Percentiles rank a stretch among this genome's conserved stretches.
Conservation (phyloP, 495 filamentous ascomycete species). For the Astrothelium macrocarpum region DNA sequence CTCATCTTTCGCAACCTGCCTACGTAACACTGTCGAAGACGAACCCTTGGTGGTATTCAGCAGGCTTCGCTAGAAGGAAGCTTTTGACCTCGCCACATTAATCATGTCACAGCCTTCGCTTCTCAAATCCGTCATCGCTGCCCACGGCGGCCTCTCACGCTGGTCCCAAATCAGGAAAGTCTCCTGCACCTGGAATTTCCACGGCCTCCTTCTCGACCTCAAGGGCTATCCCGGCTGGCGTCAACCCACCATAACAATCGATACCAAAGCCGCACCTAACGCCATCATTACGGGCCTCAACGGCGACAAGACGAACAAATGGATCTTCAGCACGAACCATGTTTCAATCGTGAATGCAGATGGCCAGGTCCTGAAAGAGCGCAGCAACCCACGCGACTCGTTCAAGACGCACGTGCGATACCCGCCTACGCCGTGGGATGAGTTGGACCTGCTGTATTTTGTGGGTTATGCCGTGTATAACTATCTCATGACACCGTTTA, state of each 20-base stretch:
- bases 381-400: background rate
- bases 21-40: background rate
- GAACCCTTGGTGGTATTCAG: background rate
- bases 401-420: background rate
- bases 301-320: background rate
- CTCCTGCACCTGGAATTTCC: conserved; percentile 1
- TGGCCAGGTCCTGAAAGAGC: background rate
- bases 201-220: conserved; percentile 1
- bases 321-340: background rate
- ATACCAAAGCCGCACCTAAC: background rate
- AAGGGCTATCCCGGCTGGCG: background rate
- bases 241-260: background rate
- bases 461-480: conserved; percentile 1
- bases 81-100: background rate
- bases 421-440: background rate
- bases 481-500: background rate
- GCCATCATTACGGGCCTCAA: conserved; percentile 1
- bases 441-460: background rate
- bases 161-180: background rate
- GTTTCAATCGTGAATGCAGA: background rate
- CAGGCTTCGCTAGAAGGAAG: background rate
- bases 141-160: background rate
- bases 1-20: background rate
- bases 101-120: background rate
- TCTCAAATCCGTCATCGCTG: background rate